Conservation (phyloP, 257 asterid species). For the Agastache rugosa region DNA sequence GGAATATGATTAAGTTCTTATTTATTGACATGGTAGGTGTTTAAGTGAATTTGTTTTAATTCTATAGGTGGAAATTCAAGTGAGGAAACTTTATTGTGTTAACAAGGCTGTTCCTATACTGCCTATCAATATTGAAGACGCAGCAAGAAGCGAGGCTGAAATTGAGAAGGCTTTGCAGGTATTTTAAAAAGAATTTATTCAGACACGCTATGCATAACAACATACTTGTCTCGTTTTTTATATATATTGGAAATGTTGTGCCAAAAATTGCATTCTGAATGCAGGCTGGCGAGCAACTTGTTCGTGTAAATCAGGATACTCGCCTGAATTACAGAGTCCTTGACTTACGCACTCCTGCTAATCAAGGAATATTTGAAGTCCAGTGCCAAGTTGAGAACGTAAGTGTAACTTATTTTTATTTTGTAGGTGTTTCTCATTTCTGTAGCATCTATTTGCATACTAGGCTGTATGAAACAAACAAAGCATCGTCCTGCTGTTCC, state of each 20-base stretch:
- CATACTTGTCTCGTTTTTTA: not conserved
- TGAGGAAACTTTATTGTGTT: slow-evolving; percentile 64
- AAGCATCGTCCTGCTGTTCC: too few relatives aligned
- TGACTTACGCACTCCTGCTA: slow-evolving; percentile 89
- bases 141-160: slow-evolving; percentile 80
- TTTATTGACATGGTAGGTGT: not conserved
- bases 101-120: slow-evolving; percentile 62
- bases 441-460: too few relatives aligned
- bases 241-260: not conserved
- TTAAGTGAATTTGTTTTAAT: slow-evolving; percentile 6
- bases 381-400: slow-evolving; percentile 81
- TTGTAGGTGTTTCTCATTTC: not conserved
- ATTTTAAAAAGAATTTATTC: not conserved
- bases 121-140: slow-evolving; percentile 81
- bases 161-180: slow-evolving; percentile 76
- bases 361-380: slow-evolving; percentile 82
- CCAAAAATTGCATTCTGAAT: slow-evolving; percentile 25
- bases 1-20: not conserved
- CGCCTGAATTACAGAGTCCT: slow-evolving; percentile 82
- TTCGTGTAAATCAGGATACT: slow-evolving; percentile 92
- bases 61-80: slow-evolving; percentile 81
- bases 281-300: slow-evolving; percentile 86
- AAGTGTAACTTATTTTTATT: slow-evolving; percentile 25
- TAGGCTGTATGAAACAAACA: too few relatives aligned
- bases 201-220: not conserved